phyloP scores from a whole-genome alignment of 768 basidiomycete species.

The Suillus fuscotomentosus region DNA sequence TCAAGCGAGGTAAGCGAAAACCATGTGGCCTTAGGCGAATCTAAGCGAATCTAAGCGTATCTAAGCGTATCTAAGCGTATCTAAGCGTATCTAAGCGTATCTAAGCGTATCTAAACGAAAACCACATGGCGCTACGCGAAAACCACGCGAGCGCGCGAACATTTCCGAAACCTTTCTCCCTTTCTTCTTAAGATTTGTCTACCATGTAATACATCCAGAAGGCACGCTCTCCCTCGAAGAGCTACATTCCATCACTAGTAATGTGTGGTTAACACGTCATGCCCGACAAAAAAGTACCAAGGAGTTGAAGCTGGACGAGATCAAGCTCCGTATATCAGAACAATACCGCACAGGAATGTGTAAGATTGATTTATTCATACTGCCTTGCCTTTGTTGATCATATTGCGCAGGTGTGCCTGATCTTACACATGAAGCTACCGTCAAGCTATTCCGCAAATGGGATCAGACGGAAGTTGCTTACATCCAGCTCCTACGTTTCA shows the following conservation, averaged over 20 bases:
- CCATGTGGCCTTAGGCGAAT: too few relatives aligned
- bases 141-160: too few relatives aligned
- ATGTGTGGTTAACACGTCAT: slow-evolving; percentile 47
- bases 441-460: slow-evolving; percentile 74
- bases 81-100: too few relatives aligned
- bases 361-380: slow-evolving; percentile 32
- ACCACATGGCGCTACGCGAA: too few relatives aligned
- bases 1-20: too few relatives aligned
- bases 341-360: slow-evolving; percentile 81
- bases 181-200: too few relatives aligned
- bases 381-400: slow-evolving; percentile 3
- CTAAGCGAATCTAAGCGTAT: too few relatives aligned
- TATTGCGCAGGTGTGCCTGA: slow-evolving; percentile 66
- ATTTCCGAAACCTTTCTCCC: too few relatives aligned
- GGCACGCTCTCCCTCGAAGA: slow-evolving; percentile 58
- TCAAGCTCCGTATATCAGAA: slow-evolving; percentile 66
- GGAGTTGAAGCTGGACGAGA: slow-evolving; percentile 67
- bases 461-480: slow-evolving; percentile 74
- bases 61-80: too few relatives aligned
- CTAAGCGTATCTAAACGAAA: too few relatives aligned
- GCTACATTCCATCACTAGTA: slow-evolving; percentile 58
- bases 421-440: slow-evolving; percentile 68
- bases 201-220: slow-evolving; percentile 62
- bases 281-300: slow-evolving; percentile 73
- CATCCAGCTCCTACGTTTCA: slow-evolving; percentile 68